Conservation (phyloP, 164 flowering plant species). For the Hamamelis virginiana region DNA sequence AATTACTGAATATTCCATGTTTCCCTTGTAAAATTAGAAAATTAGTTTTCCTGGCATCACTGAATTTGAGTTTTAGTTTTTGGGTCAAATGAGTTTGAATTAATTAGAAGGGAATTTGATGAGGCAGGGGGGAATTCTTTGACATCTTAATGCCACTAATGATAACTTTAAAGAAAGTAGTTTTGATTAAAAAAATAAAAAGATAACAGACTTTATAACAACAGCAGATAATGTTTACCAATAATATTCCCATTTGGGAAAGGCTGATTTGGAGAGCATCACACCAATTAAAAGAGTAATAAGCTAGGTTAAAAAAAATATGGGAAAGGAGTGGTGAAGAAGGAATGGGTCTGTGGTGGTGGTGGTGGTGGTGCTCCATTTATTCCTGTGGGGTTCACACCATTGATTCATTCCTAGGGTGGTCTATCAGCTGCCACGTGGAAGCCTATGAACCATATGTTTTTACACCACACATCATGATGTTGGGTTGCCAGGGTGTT, state of each 20-base stretch:
- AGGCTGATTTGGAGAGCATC: conserved; percentile 17
- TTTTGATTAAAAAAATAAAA: conserved; percentile 1
- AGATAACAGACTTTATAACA: conserved; percentile 3
- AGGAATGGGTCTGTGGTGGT: conserved; percentile 22
- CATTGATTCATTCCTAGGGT: conserved; percentile 7
- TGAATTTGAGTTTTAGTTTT: too few species aligned
- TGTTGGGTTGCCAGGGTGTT: conserved; percentile 20
- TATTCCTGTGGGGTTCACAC: conserved; percentile 4
- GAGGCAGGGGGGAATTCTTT: neutral
- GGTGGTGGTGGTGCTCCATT: conserved; percentile 16
- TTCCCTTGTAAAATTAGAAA: too few species aligned
- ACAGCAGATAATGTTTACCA: neutral
- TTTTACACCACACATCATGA: neutral
- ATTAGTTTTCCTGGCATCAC: too few species aligned
- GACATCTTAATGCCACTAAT: conserved; percentile 20
- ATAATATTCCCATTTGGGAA: conserved; percentile 23
- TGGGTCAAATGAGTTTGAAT: neutral
- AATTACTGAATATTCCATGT: too few species aligned
- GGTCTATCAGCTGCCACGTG: conserved; percentile 15
- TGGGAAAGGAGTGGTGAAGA: conserved; percentile 22
- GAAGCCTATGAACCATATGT: conserved; percentile 5
- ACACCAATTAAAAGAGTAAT: neutral
- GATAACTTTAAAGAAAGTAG: conserved; percentile 24
- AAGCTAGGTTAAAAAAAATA: too few species aligned
- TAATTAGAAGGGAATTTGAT: conserved; percentile 11